These are phyloP conservation scores for Pythium utonaiense DNA, from an alignment of 352 stramenopile species.

Conservation along the genomic window DNA sequence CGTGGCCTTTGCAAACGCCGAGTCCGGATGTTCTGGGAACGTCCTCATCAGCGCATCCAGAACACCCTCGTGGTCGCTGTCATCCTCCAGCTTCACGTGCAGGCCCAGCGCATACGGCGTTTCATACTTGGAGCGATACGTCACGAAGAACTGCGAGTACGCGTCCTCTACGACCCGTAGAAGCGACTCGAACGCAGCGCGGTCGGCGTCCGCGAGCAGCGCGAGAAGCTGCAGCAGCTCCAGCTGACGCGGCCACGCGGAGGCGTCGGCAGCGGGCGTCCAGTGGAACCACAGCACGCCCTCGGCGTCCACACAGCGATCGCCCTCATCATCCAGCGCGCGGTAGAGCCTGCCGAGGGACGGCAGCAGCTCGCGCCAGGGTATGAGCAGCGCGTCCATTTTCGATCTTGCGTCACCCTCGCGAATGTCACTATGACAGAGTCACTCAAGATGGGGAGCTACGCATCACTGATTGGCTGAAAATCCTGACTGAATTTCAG, in stretches of 20 bases:
- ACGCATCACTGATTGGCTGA: not conserved
- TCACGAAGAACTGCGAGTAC: slow-evolving; percentile 4
- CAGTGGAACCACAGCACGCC: slow-evolving; percentile 14
- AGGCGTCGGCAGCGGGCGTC: not conserved
- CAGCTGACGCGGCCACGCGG: not conserved
- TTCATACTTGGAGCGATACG: not conserved
- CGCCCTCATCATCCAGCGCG: slow-evolving; percentile 7
- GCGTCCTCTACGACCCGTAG: not conserved
- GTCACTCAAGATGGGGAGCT: not conserved
- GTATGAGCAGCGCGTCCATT: not conserved
- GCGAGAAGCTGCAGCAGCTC: slow-evolving; percentile 7
- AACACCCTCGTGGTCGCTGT: not conserved
- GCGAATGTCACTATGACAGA: not conserved
- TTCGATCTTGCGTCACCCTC: not conserved
- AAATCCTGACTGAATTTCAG: not conserved
- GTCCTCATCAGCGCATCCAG: not conserved
- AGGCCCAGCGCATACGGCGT: slow-evolving; percentile 2
- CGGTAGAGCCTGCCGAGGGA: slow-evolving; percentile 2
- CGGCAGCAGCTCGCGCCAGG: not conserved
- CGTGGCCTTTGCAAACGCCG: not conserved
- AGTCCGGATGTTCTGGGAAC: not conserved
- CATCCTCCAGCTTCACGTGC: slow-evolving; percentile 5
- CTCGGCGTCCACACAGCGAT: slow-evolving; percentile 4
- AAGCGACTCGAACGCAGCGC: not conserved
- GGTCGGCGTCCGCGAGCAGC: not conserved